These are phyloP conservation scores for Halocafeteria seosinensis DNA, from an alignment of 108 stramenopile species.

Conservation along the genomic window DNA sequence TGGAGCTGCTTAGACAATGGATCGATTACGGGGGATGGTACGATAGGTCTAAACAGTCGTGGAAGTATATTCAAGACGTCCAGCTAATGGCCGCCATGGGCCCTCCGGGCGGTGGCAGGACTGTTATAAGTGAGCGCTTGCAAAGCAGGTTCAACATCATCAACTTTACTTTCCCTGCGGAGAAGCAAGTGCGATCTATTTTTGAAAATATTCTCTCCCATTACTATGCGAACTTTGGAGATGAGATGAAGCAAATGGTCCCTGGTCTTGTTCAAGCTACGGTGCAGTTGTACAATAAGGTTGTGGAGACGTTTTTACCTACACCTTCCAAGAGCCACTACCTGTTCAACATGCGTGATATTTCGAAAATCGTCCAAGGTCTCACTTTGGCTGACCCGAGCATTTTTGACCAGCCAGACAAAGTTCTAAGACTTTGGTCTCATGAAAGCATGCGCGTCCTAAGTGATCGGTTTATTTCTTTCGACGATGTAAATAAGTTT, in stretches of 20 bases:
- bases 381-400: conserved; percentile 18
- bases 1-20: conserved; percentile 51
- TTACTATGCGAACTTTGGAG: conserved; percentile 30
- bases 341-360: conserved; percentile 43
- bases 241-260: conserved; percentile 24
- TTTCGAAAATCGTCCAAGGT: conserved; percentile 41
- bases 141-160: conserved; percentile 39
- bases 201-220: conserved; percentile 39
- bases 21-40: conserved; percentile 50
- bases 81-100: conserved; percentile 48
- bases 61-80: conserved; percentile 40
- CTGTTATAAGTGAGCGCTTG: conserved; percentile 29
- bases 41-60: conserved; percentile 40
- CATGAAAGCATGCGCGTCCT: conserved; percentile 48
- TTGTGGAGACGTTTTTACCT: conserved; percentile 32
- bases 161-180: conserved; percentile 30
- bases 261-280: conserved; percentile 25
- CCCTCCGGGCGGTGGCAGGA: conserved; percentile 42
- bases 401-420: conserved; percentile 21
- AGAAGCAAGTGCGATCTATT: conserved; percentile 33
- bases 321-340: conserved; percentile 43
- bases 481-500: conserved; percentile 25
- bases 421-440: conserved; percentile 32
- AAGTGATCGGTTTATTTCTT: conserved; percentile 31
- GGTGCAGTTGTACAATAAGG: conserved; percentile 25